phyloP scores from a whole-genome alignment of 441 rosid genomes.

The Pelargonium cotyledonis region DNA sequence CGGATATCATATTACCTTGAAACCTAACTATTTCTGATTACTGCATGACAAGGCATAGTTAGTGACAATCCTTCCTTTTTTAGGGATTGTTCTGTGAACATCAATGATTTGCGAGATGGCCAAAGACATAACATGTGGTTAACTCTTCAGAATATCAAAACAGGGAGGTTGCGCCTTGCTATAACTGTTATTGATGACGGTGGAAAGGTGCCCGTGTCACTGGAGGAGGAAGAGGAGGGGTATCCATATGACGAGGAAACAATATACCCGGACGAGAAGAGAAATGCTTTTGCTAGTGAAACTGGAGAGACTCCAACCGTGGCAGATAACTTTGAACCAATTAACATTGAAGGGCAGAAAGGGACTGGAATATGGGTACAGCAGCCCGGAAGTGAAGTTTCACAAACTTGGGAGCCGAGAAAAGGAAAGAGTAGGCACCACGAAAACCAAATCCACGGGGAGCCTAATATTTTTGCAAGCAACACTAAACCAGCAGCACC shows the following conservation, averaged over 20 bases:
- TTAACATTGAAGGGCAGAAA: constrained; percentile 67
- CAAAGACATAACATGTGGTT: constrained; percentile 78
- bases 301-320: constrained; percentile 36
- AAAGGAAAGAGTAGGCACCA: constrained; percentile 57
- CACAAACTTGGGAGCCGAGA: constrained; percentile 77
- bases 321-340: constrained; percentile 65
- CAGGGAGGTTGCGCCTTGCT: constrained; percentile 80
- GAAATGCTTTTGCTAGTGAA: constrained; percentile 34
- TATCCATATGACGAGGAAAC: constrained; percentile 32
- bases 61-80: constrained; percentile 15
- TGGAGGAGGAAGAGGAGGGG: constrained; percentile 26
- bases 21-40: too few relatives aligned
- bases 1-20: too few relatives aligned
- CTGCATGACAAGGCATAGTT: background rate
- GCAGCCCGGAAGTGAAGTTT: constrained; percentile 73
- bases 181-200: constrained; percentile 53
- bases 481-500: constrained; percentile 27
- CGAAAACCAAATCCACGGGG: constrained; percentile 39
- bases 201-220: constrained; percentile 37
- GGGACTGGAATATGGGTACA: constrained; percentile 81
- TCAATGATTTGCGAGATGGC: constrained; percentile 58
- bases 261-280: constrained; percentile 36
- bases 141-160: constrained; percentile 68
- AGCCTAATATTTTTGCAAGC: constrained; percentile 30
- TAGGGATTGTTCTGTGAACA: constrained; percentile 64